Percentiles rank a stretch among this genome's conserved stretches.
These are phyloP conservation scores for Exobasidium cylindrosporum DNA, from an alignment of 1,284 basidiomycete genomes.

Conservation along the genomic window DNA sequence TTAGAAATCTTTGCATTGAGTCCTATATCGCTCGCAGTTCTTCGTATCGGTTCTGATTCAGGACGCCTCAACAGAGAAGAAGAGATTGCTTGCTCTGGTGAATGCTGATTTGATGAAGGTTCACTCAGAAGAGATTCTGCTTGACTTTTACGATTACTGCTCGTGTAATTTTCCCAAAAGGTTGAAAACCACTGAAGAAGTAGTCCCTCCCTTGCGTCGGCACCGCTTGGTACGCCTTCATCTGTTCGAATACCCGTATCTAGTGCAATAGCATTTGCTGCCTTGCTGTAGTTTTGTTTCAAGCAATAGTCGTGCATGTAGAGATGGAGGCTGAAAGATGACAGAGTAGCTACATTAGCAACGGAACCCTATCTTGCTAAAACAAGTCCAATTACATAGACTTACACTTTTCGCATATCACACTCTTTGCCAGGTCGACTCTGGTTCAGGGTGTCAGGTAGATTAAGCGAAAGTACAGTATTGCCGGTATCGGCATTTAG, in stretches of 20 bases:
- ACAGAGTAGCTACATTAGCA: no score
- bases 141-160: neutral
- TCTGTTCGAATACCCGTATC: conserved; percentile 8
- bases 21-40: neutral
- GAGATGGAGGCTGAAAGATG: conserved; percentile 4
- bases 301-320: conserved; percentile 14
- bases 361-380: neutral
- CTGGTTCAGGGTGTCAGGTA: neutral
- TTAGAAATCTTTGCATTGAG: neutral
- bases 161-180: conserved; percentile 6
- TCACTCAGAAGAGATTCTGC: neutral
- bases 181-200: conserved; percentile 5
- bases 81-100: neutral
- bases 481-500: neutral
- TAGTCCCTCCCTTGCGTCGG: neutral
- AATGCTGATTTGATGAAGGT: neutral
- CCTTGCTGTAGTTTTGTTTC: conserved; percentile 3
- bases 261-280: neutral
- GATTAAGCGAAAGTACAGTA: neutral
- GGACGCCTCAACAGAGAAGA: neutral
- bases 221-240: conserved; percentile 1
- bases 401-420: neutral
- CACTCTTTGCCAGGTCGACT: neutral
- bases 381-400: neutral
- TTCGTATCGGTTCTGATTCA: neutral